Base-by-base conservation (phyloP, 495 filamentous ascomycete species). In the Trichoderma orchidacearum region DNA sequence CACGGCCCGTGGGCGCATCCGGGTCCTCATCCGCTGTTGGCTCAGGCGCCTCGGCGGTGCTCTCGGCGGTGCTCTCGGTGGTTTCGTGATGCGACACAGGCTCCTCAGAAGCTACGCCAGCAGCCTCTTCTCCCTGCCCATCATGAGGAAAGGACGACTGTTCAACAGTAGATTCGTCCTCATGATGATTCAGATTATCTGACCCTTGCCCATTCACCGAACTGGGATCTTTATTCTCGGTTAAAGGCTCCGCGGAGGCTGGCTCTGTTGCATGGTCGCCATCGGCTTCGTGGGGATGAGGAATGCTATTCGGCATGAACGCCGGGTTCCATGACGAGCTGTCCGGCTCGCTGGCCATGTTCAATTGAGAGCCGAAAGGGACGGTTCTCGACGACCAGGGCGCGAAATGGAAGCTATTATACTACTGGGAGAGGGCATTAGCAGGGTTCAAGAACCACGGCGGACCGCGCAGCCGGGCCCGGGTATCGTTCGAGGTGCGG, bases 281-380 rank as follows among this genome's bases (percentile, higher is more conserved):
- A 6, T 28, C 28, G 59, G 53, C 35, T 52, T 53, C 32, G 5
- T 30, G 53, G 57, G 60, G 56, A 58, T 69, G 61, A 50, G 61
- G 63, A 59, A 58, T 58, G 55, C 68, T 68, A 58, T 79, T 70
- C 56, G 78, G 78, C 76, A 75, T 77, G 63, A 74, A 68, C 25
- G 78, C 78, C 57, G 78, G 78, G 66, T 81, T 68, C 78, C 78
- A 81, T 56, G 75, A 72, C 58, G 74, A 66, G 58, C 59, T 71
- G 54, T 69, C 66, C 55, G 65, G 62, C 62, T 71, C 69, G 58
- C 66, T 68, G 58, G 66, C 55, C 69, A 75, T 73, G 61, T 60
- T 58, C 30, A 27, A 34, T 36, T 31, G 53, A 4, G 30, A 30
- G 17, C 8, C 56, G 56, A 56, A 59, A 50, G 53, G 51, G 55